Percentiles rank a stretch among this genome's conserved stretches.
These are phyloP conservation scores for Aciculoconidium aculeatum DNA, from an alignment of 805 yeast species.

Conservation along the genomic window DNA sequence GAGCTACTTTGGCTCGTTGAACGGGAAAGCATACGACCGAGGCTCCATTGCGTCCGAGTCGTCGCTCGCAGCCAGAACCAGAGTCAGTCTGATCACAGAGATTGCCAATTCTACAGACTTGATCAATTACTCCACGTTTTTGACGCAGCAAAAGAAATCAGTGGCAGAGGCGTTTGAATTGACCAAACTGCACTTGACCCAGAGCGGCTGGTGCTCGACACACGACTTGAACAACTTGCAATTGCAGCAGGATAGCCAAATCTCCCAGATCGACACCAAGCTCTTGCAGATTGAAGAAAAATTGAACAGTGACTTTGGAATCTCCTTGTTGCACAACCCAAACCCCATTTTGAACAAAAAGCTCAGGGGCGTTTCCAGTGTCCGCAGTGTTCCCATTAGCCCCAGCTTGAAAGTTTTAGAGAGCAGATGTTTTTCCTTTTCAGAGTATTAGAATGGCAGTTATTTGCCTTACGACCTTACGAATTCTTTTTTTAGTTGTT, in stretches of 20 bases:
- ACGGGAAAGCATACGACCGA: constrained; percentile 5
- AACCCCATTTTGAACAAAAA: too few species aligned
- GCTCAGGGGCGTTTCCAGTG: constrained; percentile 5
- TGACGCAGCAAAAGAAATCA: constrained; percentile 28
- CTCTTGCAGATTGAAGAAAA: constrained; percentile 32
- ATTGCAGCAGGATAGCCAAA: constrained; percentile 31
- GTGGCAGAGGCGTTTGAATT: constrained; percentile 28
- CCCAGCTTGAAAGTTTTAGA: constrained; percentile 32
- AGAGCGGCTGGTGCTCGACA: constrained; percentile 39
- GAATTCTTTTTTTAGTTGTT: constrained; percentile 2
- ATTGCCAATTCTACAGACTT: constrained; percentile 21
- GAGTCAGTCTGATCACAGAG: constrained; percentile 16
- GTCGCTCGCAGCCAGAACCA: constrained; percentile 2
- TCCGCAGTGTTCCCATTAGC: constrained; percentile 13
- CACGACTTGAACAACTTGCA: constrained; percentile 36
- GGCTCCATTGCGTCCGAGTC: constrained; percentile 3
- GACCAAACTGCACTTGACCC: constrained; percentile 25
- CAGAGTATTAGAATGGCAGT: constrained; percentile 8
- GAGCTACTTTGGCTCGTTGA: constrained; percentile 26
- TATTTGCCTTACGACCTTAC: constrained; percentile 3
- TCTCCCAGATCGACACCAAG: constrained; percentile 34
- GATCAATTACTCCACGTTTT: constrained; percentile 26
- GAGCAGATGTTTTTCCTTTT: constrained; percentile 23
- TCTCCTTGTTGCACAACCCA: constrained; percentile 16
- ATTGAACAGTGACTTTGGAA: constrained; percentile 23